Evolutionary conservation across 441 rosid genomes (phyloP), one percentile per base, ranked within the genome.

Genomic region (Erodium moschatum): DNA sequence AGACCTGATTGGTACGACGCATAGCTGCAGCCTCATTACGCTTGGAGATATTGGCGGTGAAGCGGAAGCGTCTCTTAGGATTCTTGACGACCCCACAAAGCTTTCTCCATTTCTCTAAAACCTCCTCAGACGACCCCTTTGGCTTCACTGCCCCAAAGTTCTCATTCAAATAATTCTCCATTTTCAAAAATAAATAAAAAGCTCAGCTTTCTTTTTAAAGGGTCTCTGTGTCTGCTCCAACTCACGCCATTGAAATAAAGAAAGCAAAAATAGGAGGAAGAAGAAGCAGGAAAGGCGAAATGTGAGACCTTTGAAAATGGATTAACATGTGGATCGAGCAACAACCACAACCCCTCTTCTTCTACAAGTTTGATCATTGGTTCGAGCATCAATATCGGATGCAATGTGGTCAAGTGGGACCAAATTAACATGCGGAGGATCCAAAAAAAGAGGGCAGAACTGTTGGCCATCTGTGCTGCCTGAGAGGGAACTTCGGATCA

Each of bases 1-100:
- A n/a, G n/a, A 84, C 98, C 85, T 86, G 90, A 75, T 88, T 87
- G 84, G 89, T 85, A n/a, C 77, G 80, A 0, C 98, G 95, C 92
- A 90, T 88, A 1, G 84, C 92, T 18, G 91, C 97, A 11, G 87
- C 92, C 74, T 87, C 88, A 56, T 73, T 21, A 20, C 92, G 87
- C 69, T 87, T 87, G 72, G 88, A 73, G 72, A 87, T 85, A 69
- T 87, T 87, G 66, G 92, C 92, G 0, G 88, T 85, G 82, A 85
- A 84, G 0, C 92, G 92, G 72, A 85, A 85, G 10, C 92, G 72
- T 9, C 90, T 82, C 74, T 85, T 87, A 1, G 87, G 92, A 38
- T 87, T 87, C 80, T 87, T 87, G 58, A 87, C 92, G 2, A 85
- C 73, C 0, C 88, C 83, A 12, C 88, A 84, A 15, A 83, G 78